phyloP scores from a whole-genome alignment of 2,329 filamentous ascomycete genomes.

The Stenocarpella maydis region DNA sequence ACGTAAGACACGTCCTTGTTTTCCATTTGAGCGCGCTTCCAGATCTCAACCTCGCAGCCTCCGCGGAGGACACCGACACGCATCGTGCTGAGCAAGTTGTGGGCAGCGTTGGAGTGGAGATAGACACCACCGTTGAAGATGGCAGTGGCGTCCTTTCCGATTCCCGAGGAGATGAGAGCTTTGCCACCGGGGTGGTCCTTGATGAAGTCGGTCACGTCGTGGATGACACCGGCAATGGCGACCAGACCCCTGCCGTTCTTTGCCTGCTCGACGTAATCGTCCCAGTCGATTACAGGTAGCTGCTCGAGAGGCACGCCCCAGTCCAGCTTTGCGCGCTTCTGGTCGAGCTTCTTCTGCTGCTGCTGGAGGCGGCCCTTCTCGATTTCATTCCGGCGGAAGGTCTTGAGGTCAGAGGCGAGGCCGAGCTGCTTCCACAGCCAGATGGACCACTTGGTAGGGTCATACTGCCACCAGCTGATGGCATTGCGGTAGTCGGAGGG shows the following conservation, averaged over 20 bases:
- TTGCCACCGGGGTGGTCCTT: constrained; percentile 91
- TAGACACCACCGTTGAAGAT: constrained; percentile 95
- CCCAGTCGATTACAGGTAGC: constrained; percentile 86
- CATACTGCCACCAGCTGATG: constrained; percentile 90
- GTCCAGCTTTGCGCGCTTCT: constrained; percentile 82
- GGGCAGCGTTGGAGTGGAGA: constrained; percentile 87
- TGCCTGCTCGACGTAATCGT: constrained; percentile 80
- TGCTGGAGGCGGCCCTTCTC: constrained; percentile 92
- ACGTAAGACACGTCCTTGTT: constrained; percentile 83
- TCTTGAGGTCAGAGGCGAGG: constrained; percentile 86
- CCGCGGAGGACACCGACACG: constrained; percentile 86
- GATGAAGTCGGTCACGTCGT: constrained; percentile 86
- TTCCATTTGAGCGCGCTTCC: constrained; percentile 86
- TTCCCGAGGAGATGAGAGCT: constrained; percentile 81
- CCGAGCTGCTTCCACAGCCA: constrained; percentile 85
- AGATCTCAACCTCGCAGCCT: constrained; percentile 90
- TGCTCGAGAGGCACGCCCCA: constrained; percentile 88
- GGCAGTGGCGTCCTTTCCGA: constrained; percentile 88
- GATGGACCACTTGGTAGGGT: constrained; percentile 91
- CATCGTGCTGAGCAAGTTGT: constrained; percentile 90
- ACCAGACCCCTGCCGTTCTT: constrained; percentile 81
- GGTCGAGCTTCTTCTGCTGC: constrained; percentile 90
- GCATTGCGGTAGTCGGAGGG: constrained; percentile 93
- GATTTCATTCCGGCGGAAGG: constrained; percentile 91
- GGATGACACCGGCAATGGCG: constrained; percentile 83